Conservation (phyloP, 331 rosid species). For the Acacia concinna region DNA sequence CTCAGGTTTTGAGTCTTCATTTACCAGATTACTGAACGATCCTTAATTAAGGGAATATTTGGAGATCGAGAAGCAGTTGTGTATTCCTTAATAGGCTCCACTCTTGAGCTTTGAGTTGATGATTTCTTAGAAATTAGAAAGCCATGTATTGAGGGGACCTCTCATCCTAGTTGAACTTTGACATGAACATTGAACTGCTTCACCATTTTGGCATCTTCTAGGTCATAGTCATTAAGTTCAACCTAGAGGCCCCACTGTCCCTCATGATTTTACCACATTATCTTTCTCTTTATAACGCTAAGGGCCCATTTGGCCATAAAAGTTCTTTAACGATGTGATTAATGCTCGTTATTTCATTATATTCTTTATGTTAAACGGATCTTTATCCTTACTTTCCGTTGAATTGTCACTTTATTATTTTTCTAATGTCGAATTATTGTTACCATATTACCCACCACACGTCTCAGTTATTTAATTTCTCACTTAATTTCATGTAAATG, state of each 20-base stretch:
- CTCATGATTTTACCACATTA: neutral
- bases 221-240: neutral
- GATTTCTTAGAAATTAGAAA: slow-evolving; percentile 4
- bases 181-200: neutral
- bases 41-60: neutral
- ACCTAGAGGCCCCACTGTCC: slow-evolving; percentile 8
- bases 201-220: slow-evolving; percentile 3
- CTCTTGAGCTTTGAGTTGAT: neutral
- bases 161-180: neutral
- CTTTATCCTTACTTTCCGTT: neutral
- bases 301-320: neutral
- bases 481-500: neutral
- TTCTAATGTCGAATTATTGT: neutral
- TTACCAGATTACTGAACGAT: neutral
- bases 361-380: neutral
- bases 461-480: neutral
- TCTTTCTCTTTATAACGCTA: neutral
- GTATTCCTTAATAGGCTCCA: neutral
- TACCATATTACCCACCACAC: neutral
- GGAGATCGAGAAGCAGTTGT: neutral
- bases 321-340: neutral
- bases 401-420: neutral
- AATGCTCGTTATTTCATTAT: neutral
- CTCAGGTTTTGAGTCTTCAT: slow-evolving; percentile 2
- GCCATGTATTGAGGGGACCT: neutral